Evolutionary conservation across 768 basidiomycete genomes (phyloP).

Genomic region (Rossbeevera mucosa): DNA sequence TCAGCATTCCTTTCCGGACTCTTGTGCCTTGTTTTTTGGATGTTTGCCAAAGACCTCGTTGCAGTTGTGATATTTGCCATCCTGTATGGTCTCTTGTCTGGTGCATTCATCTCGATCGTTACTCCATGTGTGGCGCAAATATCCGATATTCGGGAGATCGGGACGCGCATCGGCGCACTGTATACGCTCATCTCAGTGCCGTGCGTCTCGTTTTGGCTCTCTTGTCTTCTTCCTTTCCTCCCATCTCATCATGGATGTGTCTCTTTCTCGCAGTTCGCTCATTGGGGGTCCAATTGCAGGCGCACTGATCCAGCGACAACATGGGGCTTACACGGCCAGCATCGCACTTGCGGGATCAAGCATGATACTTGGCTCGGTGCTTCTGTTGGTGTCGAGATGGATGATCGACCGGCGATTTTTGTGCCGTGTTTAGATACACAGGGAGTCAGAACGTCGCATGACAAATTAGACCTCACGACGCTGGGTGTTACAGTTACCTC

Average conservation of each 20-base stretch:
- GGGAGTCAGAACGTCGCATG: background rate
- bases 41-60: constrained; percentile 38
- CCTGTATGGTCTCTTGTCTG: constrained; percentile 60
- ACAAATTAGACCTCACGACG: background rate
- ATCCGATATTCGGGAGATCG: constrained; percentile 54
- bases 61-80: constrained; percentile 49
- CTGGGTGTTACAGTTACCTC: background rate
- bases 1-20: constrained; percentile 60
- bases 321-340: constrained; percentile 47
- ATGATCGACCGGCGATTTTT: constrained; percentile 40
- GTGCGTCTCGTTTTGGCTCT: constrained; percentile 43
- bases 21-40: constrained; percentile 56
- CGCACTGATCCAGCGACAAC: constrained; percentile 42
- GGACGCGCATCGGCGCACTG: constrained; percentile 58
- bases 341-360: constrained; percentile 58
- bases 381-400: constrained; percentile 49
- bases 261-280: constrained; percentile 42
- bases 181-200: constrained; percentile 65
- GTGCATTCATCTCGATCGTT: constrained; percentile 64
- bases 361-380: constrained; percentile 53
- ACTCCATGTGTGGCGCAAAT: constrained; percentile 67
- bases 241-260: background rate
- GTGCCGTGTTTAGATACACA: constrained; percentile 39
- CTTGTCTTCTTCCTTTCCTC: background rate
- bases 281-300: constrained; percentile 64